Base-by-base conservation (phyloP, 805 yeast species). In the Starmerella powellii region DNA sequence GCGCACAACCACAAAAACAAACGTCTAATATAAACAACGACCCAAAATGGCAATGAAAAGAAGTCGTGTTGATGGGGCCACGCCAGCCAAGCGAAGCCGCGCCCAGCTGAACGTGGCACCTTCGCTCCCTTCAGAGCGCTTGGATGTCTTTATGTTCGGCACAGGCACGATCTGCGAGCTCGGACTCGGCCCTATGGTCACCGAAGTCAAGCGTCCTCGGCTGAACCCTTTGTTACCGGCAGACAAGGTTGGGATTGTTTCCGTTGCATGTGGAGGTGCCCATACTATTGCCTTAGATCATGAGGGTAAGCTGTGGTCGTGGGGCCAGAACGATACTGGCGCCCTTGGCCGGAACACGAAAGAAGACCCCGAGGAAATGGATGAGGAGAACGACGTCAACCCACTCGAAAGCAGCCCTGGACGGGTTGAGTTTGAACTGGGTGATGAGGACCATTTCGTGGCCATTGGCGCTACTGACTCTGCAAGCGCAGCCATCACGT, bases 81-180 rank as follows among this genome's bases (percentile, higher is more conserved):
- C 38, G 16, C 41, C 47, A 16, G 38, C 38, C 13, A 52, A 52
- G 28, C 42, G 52, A 26, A 30, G 44, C 18, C 44, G 53, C 11
- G 27, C 40, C 18, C 11, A 41, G 20, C 37, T 47, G 28, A 51
- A 49, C 31, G 27, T 38, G 19, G 11, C 36, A 11, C 53, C 54
- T 21, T 18, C 17, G 8, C 44, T 46, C 11, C 24, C 45, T 11
- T 21, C 17, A 6, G 37, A 42, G 24, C 44, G 31, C 2, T 63
- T 88, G 41, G 91, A 86, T 56, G 68, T 91, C 2, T 88, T 82
- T 58, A 93, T 84, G 29, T 91, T 94, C 81, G 99, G 99, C 31
- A 74, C 93, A 1, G 98, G 98, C 2, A 78, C 94, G 0, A 88
- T 91, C 91, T 86, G 96, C 66, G 98, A 91, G 60, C 69, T 91